Conservation (phyloP, 441 rosid species). For the Monsonia emarginata region DNA sequence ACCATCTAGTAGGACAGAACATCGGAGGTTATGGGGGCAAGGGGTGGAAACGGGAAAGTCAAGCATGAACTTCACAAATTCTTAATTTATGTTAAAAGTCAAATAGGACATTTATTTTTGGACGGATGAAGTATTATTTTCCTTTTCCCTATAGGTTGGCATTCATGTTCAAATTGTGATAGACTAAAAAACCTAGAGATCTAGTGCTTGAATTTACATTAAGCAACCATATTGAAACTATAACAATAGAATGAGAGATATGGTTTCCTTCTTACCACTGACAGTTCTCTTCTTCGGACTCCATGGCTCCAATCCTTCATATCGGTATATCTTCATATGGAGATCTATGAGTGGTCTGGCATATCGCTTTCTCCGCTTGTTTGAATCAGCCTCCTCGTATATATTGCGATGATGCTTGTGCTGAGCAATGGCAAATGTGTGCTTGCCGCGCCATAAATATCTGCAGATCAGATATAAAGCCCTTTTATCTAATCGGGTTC, state of each 20-base stretch:
- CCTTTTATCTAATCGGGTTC: not conserved
- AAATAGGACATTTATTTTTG: too few relatives aligned
- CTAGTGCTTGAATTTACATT: not conserved
- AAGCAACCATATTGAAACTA: not conserved
- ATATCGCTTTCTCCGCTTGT: constrained; percentile 80
- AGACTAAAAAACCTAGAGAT: not conserved
- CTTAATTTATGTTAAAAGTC: too few relatives aligned
- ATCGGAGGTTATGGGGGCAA: too few relatives aligned
- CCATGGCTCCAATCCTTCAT: constrained; percentile 91
- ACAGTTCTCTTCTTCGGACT: constrained; percentile 51
- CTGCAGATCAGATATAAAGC: constrained; percentile 27
- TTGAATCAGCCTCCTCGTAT: constrained; percentile 94
- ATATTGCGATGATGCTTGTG: constrained; percentile 78
- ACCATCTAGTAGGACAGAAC: too few relatives aligned
- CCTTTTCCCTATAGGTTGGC: not conserved
- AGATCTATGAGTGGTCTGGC: constrained; percentile 90
- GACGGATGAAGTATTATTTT: too few relatives aligned
- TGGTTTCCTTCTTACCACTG: constrained; percentile 46
- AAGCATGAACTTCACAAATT: too few relatives aligned
- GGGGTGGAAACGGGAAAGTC: too few relatives aligned
- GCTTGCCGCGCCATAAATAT: constrained; percentile 83
- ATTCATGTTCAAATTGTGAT: not conserved
- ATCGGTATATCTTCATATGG: constrained; percentile 77
- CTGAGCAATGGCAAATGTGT: constrained; percentile 84
- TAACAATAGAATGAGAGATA: not conserved